Percentiles rank a stretch among this genome's conserved stretches.
Evolutionary conservation across 2,329 filamentous ascomycete genomes (phyloP).

Genomic region (Bertia moriformis): DNA sequence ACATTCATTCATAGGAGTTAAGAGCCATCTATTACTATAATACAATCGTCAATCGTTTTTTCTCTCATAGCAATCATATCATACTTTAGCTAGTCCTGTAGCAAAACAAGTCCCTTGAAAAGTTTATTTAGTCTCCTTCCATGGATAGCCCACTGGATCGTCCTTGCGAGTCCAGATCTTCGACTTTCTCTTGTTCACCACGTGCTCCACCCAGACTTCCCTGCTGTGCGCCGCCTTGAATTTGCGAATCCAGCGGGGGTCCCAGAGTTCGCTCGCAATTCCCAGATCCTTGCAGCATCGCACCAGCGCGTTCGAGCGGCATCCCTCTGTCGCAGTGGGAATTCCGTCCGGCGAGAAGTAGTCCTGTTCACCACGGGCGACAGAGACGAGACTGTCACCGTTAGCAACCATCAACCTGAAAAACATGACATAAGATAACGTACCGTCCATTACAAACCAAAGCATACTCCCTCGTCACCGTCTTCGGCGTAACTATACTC

Average conservation of each 20-base stretch:
- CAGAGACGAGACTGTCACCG: slow-evolving; percentile 44
- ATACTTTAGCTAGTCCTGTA: too few species aligned
- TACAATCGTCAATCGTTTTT: too few species aligned
- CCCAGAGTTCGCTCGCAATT: slow-evolving; percentile 61
- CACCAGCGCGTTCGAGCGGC: slow-evolving; percentile 63
- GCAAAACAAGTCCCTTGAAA: too few species aligned
- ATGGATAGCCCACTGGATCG: slow-evolving; percentile 34
- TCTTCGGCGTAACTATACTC: slow-evolving; percentile 54
- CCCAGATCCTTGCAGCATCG: slow-evolving; percentile 65
- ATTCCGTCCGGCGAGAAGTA: slow-evolving; percentile 64
- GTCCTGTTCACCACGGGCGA: slow-evolving; percentile 60
- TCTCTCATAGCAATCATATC: too few species aligned
- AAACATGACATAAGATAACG: slow-evolving; percentile 8
- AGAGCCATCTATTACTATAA: too few species aligned
- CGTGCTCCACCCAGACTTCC: slow-evolving; percentile 58
- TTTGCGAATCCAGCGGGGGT: slow-evolving; percentile 55
- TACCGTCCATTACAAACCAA: slow-evolving; percentile 56
- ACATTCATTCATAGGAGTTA: too few species aligned
- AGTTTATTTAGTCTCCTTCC: slow-evolving; percentile 8
- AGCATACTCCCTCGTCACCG: slow-evolving; percentile 55
- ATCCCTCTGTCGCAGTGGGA: slow-evolving; percentile 61
- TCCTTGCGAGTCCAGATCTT: slow-evolving; percentile 60
- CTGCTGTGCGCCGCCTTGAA: slow-evolving; percentile 46
- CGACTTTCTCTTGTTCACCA: slow-evolving; percentile 51
- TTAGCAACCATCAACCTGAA: slow-evolving; percentile 1